Evolutionary conservation across 495 filamentous ascomycete genomes (phyloP), one percentile per base, ranked within the genome.

Genomic region (Aspergillus saccharolyticus): DNA sequence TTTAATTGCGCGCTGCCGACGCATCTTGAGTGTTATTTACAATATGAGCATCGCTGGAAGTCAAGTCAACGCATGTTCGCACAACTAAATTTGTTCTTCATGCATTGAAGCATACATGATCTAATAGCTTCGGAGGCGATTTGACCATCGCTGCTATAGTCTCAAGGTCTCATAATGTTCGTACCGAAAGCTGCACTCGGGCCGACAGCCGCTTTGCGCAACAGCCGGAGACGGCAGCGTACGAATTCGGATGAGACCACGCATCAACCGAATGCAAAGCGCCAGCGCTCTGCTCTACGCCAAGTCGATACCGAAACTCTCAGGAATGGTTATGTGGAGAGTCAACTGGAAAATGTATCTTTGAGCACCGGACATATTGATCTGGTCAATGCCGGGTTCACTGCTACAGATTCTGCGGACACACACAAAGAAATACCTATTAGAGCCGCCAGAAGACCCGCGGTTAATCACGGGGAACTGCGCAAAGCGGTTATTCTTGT

Each of bases 201-300:
- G 55, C 72, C 74, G 64, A 68, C 78, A 57, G 67, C 74, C 6
- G 70, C 80, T 52, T 69, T 75, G 49, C 81, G 82, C 55, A 87
- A 80, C 61, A 79, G 85, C 64, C 81, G 87, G 55, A 75, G 89
- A 57, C 85, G 86, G 52, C 85, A 83, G 66, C 83, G 89, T 55
- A 85, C 84, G 42, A 69, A 77, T 48, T 87, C 82, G 60, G 79
- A 84, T 60, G 87, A 89, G 54, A 80, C 79, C 44, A 78, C 81
- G 20, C 78, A 83, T 24, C 79, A 81, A 55, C 84, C 86, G 58
- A 88, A 83, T 65, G 80, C 87, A 17, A 92, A 92, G 75, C 79
- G 87, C 63, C 86, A 87, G 60, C 78, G 87, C 56, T 82, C 86
- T 20, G 80, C 79, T 16, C 69, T 89, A 52, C 79, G 74, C 42